These are phyloP conservation scores for Trichosporon sp. DNA, from an alignment of 1,284 basidiomycete genomes.

Conservation along the genomic window DNA sequence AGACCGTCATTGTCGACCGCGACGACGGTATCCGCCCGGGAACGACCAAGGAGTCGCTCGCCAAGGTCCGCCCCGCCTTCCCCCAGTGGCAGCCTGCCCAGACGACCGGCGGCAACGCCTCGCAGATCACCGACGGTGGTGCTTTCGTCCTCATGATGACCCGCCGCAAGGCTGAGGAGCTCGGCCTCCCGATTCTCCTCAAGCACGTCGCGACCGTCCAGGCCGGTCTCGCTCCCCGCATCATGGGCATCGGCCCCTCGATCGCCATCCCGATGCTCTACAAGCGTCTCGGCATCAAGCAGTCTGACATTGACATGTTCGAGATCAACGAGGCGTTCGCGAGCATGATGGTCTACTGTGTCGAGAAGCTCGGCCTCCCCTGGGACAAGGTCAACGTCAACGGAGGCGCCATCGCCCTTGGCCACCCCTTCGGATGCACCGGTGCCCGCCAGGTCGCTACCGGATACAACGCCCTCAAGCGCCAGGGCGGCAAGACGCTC, in stretches of 20 bases:
- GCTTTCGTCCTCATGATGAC: slow-evolving; percentile 86
- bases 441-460: slow-evolving; percentile 84
- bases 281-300: slow-evolving; percentile 60
- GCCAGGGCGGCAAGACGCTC: slow-evolving; percentile 75
- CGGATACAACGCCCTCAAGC: slow-evolving; percentile 71
- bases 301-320: slow-evolving; percentile 75
- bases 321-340: slow-evolving; percentile 83
- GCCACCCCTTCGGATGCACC: slow-evolving; percentile 65
- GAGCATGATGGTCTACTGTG: slow-evolving; percentile 71
- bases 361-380: slow-evolving; percentile 63
- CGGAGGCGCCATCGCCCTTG: slow-evolving; percentile 83
- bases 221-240: slow-evolving; percentile 73
- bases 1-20: slow-evolving; percentile 66
- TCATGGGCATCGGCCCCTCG: slow-evolving; percentile 87
- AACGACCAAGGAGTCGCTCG: slow-evolving; percentile 77
- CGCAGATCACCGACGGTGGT: slow-evolving; percentile 92
- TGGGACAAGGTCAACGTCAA: slow-evolving; percentile 81
- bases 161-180: slow-evolving; percentile 77
- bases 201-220: slow-evolving; percentile 77
- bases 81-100: slow-evolving; percentile 78
- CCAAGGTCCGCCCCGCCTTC: slow-evolving; percentile 92
- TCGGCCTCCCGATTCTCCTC: slow-evolving; percentile 84
- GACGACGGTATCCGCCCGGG: slow-evolving; percentile 93
- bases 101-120: slow-evolving; percentile 69
- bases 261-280: slow-evolving; percentile 72